phyloP scores from a whole-genome alignment of 192 early-diverging fungal species.

The Coemansia sp. region DNA sequence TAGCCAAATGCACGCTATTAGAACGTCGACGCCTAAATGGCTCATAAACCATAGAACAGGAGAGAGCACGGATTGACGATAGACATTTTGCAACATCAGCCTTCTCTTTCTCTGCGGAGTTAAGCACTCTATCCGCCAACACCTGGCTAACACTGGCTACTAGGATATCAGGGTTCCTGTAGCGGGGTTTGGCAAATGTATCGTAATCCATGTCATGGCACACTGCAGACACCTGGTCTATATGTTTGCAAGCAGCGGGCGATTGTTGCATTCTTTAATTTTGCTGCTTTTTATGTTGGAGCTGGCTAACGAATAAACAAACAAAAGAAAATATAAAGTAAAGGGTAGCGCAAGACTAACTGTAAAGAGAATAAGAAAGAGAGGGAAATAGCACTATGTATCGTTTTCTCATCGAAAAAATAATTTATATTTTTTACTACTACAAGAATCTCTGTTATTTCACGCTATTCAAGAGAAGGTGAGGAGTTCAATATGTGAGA shows the following conservation, averaged over 20 bases:
- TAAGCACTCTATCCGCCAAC: not conserved
- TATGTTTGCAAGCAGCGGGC: not conserved
- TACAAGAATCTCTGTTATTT: too few relatives aligned
- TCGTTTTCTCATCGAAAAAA: too few relatives aligned
- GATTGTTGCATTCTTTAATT: not conserved
- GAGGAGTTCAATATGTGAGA: too few relatives aligned
- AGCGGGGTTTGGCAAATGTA: not conserved
- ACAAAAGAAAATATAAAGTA: not conserved
- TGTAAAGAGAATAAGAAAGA: not conserved
- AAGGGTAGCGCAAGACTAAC: not conserved
- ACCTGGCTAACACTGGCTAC: not conserved
- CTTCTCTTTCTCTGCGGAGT: not conserved
- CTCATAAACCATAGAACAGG: slow-evolving; percentile 32
- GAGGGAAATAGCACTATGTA: too few relatives aligned
- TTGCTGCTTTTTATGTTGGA: too few relatives aligned
- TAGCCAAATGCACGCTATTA: too few relatives aligned
- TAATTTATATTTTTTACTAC: too few relatives aligned
- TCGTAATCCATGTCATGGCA: slow-evolving; percentile 11
- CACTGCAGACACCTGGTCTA: slow-evolving; percentile 9
- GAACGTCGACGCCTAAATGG: not conserved
- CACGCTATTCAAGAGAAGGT: too few relatives aligned
- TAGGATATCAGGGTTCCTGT: slow-evolving; percentile 16
- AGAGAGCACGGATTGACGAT: slow-evolving; percentile 15
- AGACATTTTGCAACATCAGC: not conserved
- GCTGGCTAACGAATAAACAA: too few relatives aligned